Evolutionary conservation across 495 filamentous ascomycete genomes (phyloP).

Genomic region (Elasticomyces elasticus): DNA sequence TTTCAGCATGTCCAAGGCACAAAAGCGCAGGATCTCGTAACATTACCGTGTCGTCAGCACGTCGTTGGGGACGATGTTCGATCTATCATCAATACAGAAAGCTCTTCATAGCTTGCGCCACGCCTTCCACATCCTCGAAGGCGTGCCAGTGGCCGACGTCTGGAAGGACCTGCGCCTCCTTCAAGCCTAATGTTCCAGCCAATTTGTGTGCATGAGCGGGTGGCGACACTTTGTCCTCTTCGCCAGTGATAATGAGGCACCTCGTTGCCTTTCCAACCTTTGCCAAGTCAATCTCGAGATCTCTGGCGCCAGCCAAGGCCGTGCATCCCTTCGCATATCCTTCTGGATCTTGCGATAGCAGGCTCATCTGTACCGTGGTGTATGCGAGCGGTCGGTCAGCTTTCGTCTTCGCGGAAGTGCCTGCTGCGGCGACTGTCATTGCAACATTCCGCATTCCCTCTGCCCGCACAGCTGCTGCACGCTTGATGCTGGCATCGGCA

Average conservation of each 20-base stretch:
- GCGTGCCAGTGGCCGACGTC: slow-evolving; percentile 39
- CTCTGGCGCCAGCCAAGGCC: slow-evolving; percentile 37
- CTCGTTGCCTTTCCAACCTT: slow-evolving; percentile 21
- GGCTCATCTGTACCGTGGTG: slow-evolving; percentile 34
- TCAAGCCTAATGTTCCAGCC: slow-evolving; percentile 17
- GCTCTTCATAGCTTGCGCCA: slow-evolving; percentile 22
- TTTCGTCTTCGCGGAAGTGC: slow-evolving; percentile 37
- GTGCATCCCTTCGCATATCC: slow-evolving; percentile 47
- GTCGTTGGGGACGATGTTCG: no score
- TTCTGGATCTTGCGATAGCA: slow-evolving; percentile 41
- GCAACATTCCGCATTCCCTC: slow-evolving; percentile 37
- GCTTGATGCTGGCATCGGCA: slow-evolving; percentile 35
- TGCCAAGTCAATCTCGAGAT: slow-evolving; percentile 24
- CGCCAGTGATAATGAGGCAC: slow-evolving; percentile 34
- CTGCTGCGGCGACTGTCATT: slow-evolving; percentile 35
- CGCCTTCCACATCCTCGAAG: slow-evolving; percentile 33
- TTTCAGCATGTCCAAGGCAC: no score
- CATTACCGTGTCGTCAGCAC: no score
- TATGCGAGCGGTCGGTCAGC: slow-evolving; percentile 31
- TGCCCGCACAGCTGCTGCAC: slow-evolving; percentile 36
- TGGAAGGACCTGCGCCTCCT: slow-evolving; percentile 25
- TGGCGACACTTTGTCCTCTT: slow-evolving; percentile 36
- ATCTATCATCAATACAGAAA: slow-evolving; percentile 12
- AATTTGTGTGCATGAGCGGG: slow-evolving; percentile 24
- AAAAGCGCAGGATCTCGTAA: no score